Percentiles rank a stretch among this genome's conserved stretches.
Conservation (phyloP, 2,329 filamentous ascomycete species). For the Talaromyces atroroseus region DNA sequence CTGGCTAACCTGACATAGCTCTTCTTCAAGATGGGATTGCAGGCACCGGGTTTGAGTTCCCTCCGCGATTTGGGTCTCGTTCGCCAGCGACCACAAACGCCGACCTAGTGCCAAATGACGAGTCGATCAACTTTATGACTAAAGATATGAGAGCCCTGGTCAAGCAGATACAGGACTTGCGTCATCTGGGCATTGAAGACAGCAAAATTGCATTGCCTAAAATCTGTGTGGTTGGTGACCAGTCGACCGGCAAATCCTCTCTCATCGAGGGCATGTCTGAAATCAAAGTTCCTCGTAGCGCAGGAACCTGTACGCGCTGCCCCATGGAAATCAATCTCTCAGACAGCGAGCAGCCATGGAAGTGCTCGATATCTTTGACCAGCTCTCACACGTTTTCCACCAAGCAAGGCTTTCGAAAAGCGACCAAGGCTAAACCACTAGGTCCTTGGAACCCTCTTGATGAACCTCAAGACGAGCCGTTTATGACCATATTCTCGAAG, state of each 20-base stretch:
- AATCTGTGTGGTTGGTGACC: constrained; percentile 77
- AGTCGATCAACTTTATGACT: constrained; percentile 25
- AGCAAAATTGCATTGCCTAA: constrained; percentile 65
- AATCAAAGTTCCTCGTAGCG: constrained; percentile 64
- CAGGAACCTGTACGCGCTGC: constrained; percentile 72
- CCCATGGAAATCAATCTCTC: constrained; percentile 73
- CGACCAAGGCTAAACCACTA: constrained; percentile 53
- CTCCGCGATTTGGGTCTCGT: neutral
- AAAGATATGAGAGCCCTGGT: constrained; percentile 34
- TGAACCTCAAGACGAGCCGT: constrained; percentile 45
- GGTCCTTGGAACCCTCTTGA: constrained; percentile 59
- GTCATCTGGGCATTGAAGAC: constrained; percentile 66
- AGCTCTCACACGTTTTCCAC: constrained; percentile 56
- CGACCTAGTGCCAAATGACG: neutral
- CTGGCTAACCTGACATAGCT: neutral
- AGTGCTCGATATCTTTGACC: constrained; percentile 62
- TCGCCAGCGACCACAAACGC: neutral
- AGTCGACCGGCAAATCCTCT: constrained; percentile 76
- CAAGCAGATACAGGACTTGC: constrained; percentile 52
- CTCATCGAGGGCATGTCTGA: constrained; percentile 57
- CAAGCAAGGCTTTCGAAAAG: constrained; percentile 30
- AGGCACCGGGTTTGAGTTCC: neutral
- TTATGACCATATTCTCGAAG: constrained; percentile 59
- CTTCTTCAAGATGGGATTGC: neutral
- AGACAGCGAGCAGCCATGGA: constrained; percentile 53